Percentiles rank a stretch among this genome's conserved stretches.
Evolutionary conservation across 441 rosid genomes (phyloP).

Genomic region (Manihot esculenta): DNA sequence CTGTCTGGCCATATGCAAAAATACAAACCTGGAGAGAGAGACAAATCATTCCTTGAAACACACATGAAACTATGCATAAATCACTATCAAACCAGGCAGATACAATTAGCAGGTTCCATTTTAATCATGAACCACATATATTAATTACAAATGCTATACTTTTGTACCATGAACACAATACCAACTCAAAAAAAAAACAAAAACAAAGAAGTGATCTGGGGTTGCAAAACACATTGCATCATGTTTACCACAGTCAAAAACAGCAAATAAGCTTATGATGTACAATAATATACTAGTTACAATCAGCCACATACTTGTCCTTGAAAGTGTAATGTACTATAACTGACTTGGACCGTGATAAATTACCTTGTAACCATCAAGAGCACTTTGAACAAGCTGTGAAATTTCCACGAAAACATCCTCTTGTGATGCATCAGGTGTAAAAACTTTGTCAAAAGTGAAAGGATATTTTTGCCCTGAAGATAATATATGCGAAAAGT

Average conservation of each 20-base stretch:
- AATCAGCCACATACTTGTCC: neutral
- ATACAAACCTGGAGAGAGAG: conserved; percentile 74
- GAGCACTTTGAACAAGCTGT: conserved; percentile 95
- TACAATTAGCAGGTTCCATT: neutral
- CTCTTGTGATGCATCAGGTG: conserved; percentile 78
- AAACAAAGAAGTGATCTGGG: neutral
- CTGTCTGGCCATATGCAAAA: conserved; percentile 98
- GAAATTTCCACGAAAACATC: conserved; percentile 91
- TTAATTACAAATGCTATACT: neutral
- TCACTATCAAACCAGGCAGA: neutral
- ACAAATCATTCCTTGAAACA: conserved; percentile 6
- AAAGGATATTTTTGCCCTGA: conserved; percentile 82
- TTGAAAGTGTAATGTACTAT: neutral
- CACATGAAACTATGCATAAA: neutral
- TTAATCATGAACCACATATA: conserved; percentile 7
- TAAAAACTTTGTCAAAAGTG: conserved; percentile 86
- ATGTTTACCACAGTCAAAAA: neutral
- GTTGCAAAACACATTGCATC: neutral
- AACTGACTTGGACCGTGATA: neutral
- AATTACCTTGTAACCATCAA: conserved; percentile 93
- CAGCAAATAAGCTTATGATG: neutral
- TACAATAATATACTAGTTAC: neutral
- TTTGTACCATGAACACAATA: neutral
- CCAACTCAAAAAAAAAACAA: neutral
- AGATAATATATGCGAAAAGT: conserved; percentile 11